Conservation (phyloP, 805 yeast species). For the Cyberlindnera xishuangbannaensis region DNA sequence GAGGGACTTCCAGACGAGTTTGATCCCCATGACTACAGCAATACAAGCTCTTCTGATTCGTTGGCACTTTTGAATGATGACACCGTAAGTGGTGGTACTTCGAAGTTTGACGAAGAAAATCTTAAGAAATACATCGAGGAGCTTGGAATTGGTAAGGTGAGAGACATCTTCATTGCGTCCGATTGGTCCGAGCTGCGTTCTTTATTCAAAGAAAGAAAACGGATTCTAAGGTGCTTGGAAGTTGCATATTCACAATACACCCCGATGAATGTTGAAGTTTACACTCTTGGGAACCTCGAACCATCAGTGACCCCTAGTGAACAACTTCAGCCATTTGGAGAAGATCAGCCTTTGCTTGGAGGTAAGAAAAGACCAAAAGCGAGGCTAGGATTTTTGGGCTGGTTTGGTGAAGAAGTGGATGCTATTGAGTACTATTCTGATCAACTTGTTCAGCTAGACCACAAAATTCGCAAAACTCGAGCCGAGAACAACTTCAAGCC, state of each 20-base stretch:
- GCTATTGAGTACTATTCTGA: conserved; percentile 72
- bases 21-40: conserved; percentile 33
- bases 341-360: conserved; percentile 2
- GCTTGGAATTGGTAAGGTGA: conserved; percentile 76
- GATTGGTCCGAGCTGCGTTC: conserved; percentile 74
- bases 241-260: conserved; percentile 29
- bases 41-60: conserved; percentile 10
- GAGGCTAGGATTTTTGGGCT: conserved; percentile 52
- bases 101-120: conserved; percentile 45
- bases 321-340: conserved; percentile 2
- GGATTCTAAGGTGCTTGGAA: conserved; percentile 56
- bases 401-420: conserved; percentile 69
- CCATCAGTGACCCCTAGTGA: conserved; percentile 22
- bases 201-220: conserved; percentile 53
- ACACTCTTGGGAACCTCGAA: conserved; percentile 23
- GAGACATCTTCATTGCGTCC: conserved; percentile 69
- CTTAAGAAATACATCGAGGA: conserved; percentile 71
- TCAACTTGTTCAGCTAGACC: conserved; percentile 63
- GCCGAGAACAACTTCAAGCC: conserved; percentile 56
- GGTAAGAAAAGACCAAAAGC: conserved; percentile 22
- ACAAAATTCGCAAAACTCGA: conserved; percentile 39
- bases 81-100: too few relatives aligned
- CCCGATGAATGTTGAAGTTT: conserved; percentile 20
- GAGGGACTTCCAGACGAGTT: conserved; percentile 84
- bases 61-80: conserved; percentile 3